phyloP scores from a whole-genome alignment of 2,329 filamentous ascomycete genomes.

The Hymenoscyphus infarciens region DNA sequence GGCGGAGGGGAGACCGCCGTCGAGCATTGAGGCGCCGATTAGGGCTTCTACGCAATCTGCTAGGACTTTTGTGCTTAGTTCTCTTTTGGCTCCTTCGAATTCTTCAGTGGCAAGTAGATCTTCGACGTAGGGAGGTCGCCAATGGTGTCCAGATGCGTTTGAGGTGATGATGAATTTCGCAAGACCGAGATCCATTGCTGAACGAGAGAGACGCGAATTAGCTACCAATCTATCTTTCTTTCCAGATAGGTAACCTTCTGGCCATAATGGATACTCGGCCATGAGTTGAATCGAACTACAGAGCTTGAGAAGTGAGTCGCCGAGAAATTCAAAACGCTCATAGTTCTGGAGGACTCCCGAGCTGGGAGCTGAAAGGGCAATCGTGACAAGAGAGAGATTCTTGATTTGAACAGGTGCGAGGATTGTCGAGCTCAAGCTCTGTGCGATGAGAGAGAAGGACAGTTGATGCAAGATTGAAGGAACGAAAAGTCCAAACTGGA shows the following conservation, averaged over 20 bases:
- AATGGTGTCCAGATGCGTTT: constrained; percentile 63
- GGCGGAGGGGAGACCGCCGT: constrained; percentile 64
- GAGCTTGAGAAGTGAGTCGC: constrained; percentile 79
- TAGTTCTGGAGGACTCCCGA: constrained; percentile 65
- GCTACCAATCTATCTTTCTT: constrained; percentile 68
- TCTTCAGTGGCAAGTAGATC: constrained; percentile 35
- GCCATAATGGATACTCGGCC: constrained; percentile 58
- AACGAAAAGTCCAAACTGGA: constrained; percentile 57
- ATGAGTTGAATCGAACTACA: constrained; percentile 63
- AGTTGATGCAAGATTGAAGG: constrained; percentile 71
- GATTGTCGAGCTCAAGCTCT: constrained; percentile 53
- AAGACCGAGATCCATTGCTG: constrained; percentile 60
- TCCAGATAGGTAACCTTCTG: constrained; percentile 70
- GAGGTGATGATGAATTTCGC: constrained; percentile 67
- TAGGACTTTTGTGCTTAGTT: constrained; percentile 70
- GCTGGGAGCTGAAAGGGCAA: constrained; percentile 66
- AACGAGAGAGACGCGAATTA: constrained; percentile 68
- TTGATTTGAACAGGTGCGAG: constrained; percentile 51
- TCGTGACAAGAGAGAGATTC: constrained; percentile 54
- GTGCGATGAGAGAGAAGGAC: constrained; percentile 60
- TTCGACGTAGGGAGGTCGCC: constrained; percentile 62
- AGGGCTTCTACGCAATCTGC: constrained; percentile 87
- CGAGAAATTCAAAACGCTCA: constrained; percentile 81
- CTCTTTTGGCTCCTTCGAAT: constrained; percentile 20
- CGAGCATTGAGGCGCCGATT: constrained; percentile 69